Conservation (phyloP, 805 yeast genomes). For the Lipomyces oligophaga region DNA sequence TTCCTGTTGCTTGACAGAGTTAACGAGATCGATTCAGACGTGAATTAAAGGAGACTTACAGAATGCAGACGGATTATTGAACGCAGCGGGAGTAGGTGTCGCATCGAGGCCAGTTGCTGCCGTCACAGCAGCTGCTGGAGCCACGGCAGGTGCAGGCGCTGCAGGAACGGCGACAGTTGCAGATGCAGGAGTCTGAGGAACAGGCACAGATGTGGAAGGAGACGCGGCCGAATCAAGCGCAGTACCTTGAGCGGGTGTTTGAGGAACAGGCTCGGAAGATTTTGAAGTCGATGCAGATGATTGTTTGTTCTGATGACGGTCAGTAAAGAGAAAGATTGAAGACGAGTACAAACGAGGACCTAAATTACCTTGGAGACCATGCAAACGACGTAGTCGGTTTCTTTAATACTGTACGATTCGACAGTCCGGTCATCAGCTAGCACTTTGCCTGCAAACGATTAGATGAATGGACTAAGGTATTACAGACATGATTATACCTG, state of each 20-base stretch:
- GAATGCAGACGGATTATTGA: constrained; percentile 39
- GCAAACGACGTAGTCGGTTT: constrained; percentile 81
- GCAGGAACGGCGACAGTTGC: constrained; percentile 27
- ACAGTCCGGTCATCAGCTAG: constrained; percentile 77
- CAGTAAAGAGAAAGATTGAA: too few species aligned
- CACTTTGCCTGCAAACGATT: constrained; percentile 54
- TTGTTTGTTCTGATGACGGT: too few species aligned
- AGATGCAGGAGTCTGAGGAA: constrained; percentile 25
- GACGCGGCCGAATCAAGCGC: constrained; percentile 29
- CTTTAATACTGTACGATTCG: constrained; percentile 68
- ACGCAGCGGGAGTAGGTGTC: constrained; percentile 31
- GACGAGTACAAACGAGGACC: constrained; percentile 10
- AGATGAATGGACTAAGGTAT: background rate
- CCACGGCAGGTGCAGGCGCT: constrained; percentile 25
- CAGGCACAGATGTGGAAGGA: constrained; percentile 11
- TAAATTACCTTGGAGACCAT: constrained; percentile 68
- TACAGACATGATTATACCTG: constrained; percentile 46
- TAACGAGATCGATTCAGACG: background rate
- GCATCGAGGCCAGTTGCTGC: constrained; percentile 28
- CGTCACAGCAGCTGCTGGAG: constrained; percentile 30
- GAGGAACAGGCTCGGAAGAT: too few species aligned
- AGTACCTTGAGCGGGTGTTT: too few species aligned
- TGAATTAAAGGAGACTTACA: constrained; percentile 21
- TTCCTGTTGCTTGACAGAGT: constrained; percentile 56
- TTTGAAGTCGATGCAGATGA: too few species aligned